Base-by-base conservation (phyloP, 208 protist species). In the Lotmaria passim region DNA sequence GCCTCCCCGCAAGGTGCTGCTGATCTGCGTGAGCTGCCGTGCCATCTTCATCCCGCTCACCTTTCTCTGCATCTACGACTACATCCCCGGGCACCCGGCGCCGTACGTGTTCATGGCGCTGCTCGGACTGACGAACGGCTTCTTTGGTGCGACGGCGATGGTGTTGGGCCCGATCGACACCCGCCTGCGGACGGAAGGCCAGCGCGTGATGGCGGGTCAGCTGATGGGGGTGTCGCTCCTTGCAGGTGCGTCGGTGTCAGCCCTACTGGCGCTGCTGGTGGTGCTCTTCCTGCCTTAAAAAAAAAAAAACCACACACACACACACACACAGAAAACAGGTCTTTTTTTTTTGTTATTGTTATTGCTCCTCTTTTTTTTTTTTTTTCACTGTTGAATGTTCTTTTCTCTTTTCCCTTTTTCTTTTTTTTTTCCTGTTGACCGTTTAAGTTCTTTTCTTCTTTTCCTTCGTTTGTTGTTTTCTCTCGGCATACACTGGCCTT, bases 171-270 rank as follows among this genome's bases (percentile, higher is more conserved):
- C 90, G n/a, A 76, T 71, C 47, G 78, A 73, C 11, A 21, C 74
- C 14, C 70, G 61, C 8, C 76, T 93, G 28, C 71, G 67, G 52
- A 87, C 83, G n/a, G 81, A 83, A 12, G 86, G 86, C 11, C 76
- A 94, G 84, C 83, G 79, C 23, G 83, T 87, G 23, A 89, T 94
- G 89, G 86, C 89, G 0, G 89, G 89, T 5, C 84, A 92, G 70
- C 70, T 91, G 33, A 94, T 94, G 89, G 84, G 86, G 15, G 80
- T 94, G 41, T 61, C 86, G 28, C 82, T 94, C 30, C 78, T 94
- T 14, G 78, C 66, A 3, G 89, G 89, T 47, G 77, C 79, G 24
- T 92, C 86, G 3, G 30, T 80, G 38, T 81, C 82, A 10, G 85
- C 82, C 3, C 56, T 92, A n/a, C 56, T 92, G 19, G 89, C 86